These are phyloP conservation scores for Mimosa bimucronata DNA, from an alignment of 306 rosid genomes.

Conservation along the genomic window DNA sequence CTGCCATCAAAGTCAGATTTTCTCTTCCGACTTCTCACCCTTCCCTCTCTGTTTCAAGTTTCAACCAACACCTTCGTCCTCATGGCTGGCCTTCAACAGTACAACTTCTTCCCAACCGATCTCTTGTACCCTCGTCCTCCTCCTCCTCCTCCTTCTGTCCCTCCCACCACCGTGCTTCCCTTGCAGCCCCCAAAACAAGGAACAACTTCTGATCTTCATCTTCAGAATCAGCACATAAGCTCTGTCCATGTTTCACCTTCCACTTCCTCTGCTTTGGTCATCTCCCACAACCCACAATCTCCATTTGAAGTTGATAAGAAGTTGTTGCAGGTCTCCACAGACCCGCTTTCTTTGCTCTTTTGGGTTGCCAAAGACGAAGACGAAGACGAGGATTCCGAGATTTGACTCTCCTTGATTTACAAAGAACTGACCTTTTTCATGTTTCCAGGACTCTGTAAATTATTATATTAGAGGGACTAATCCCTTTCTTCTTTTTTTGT, in stretches of 20 bases:
- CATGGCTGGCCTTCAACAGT: conserved; percentile 81
- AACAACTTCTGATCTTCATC: not conserved
- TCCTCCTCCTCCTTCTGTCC: conserved; percentile 29
- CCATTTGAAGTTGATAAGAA: conserved; percentile 11
- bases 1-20: conserved; percentile 12
- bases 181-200: conserved; percentile 27
- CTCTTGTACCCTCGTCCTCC: conserved; percentile 64
- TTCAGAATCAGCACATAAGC: conserved; percentile 30
- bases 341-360: conserved; percentile 38
- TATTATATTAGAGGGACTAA: conserved; percentile 16
- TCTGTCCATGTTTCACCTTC: conserved; percentile 32
- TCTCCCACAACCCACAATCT: not conserved
- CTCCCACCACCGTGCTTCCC: conserved; percentile 37
- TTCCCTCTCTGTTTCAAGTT: too few relatives aligned
- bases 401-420: conserved; percentile 18
- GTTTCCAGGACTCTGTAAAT: conserved; percentile 20
- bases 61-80: not conserved
- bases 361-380: conserved; percentile 31
- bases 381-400: too few relatives aligned
- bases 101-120: conserved; percentile 73
- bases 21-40: not conserved
- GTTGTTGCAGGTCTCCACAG: not conserved
- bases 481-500: not conserved
- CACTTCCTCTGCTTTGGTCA: conserved; percentile 27
- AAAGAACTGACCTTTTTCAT: conserved; percentile 23